Evolutionary conservation across 2,329 filamentous ascomycete species (phyloP).

Genomic region (Penicillium oxalicum): DNA sequence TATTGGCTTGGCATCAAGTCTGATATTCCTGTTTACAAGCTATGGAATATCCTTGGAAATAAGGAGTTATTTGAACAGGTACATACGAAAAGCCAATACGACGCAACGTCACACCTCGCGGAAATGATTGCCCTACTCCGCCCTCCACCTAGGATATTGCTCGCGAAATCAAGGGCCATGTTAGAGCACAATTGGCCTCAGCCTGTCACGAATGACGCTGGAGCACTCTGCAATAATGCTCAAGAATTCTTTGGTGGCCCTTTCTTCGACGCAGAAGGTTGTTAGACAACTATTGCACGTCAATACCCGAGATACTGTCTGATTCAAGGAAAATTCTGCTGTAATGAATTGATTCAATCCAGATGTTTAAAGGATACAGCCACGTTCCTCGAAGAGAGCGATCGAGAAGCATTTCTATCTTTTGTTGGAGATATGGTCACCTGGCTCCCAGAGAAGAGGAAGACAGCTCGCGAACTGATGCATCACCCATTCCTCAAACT

Average conservation of each 20-base stretch:
- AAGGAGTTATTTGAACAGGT: slow-evolving; percentile 31
- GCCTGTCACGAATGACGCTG: slow-evolving; percentile 10
- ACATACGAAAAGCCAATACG: slow-evolving; percentile 24
- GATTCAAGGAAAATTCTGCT: too few species aligned
- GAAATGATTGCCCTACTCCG: slow-evolving; percentile 38
- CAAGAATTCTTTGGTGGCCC: slow-evolving; percentile 21
- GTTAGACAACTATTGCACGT: slow-evolving; percentile 20
- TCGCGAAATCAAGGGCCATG: slow-evolving; percentile 17
- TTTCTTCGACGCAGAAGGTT: slow-evolving; percentile 23
- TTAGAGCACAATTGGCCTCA: slow-evolving; percentile 13
- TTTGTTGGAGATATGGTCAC: slow-evolving; percentile 27
- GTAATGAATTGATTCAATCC: background rate
- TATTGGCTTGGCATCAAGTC: background rate
- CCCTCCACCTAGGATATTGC: slow-evolving; percentile 26
- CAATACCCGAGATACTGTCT: background rate
- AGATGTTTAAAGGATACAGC: too few species aligned
- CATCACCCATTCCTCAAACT: slow-evolving; percentile 25
- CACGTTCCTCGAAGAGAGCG: slow-evolving; percentile 13
- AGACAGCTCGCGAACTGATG: slow-evolving; percentile 26
- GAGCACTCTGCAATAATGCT: slow-evolving; percentile 14
- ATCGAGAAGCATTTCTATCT: slow-evolving; percentile 29
- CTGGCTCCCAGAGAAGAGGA: slow-evolving; percentile 27
- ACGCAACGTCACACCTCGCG: slow-evolving; percentile 32
- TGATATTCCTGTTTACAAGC: slow-evolving; percentile 8
- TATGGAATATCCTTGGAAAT: slow-evolving; percentile 30